A percentile compares a stretch with the other conserved stretches of the same genome.
These are phyloP conservation scores for Thielaviopsis ethacetica DNA, from an alignment of 2,329 filamentous ascomycete genomes.

Conservation along the genomic window DNA sequence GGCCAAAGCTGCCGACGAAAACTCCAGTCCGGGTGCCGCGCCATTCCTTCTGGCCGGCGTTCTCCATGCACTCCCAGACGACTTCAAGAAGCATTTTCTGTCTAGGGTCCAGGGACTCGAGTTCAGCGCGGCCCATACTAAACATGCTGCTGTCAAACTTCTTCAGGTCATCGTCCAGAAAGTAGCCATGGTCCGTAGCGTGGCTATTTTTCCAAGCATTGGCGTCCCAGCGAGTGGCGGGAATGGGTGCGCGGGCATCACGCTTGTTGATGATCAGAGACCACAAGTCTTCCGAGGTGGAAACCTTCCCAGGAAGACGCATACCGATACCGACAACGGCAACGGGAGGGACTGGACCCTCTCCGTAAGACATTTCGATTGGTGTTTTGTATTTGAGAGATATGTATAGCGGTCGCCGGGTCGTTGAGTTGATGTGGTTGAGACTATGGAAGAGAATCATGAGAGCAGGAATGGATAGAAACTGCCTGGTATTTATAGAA, in stretches of 20 bases:
- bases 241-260: slow-evolving; percentile 16
- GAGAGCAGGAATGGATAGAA: neutral
- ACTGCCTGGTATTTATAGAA: neutral
- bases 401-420: neutral
- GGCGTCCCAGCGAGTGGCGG: slow-evolving; percentile 17
- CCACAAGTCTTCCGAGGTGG: slow-evolving; percentile 17
- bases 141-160: slow-evolving; percentile 20
- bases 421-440: neutral
- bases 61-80: slow-evolving; percentile 17
- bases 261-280: slow-evolving; percentile 18
- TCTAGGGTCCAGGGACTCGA: slow-evolving; percentile 17
- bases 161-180: slow-evolving; percentile 15
- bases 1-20: slow-evolving; percentile 17
- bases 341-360: slow-evolving; percentile 14
- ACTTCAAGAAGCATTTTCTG: slow-evolving; percentile 17
- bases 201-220: slow-evolving; percentile 14
- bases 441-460: neutral
- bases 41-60: slow-evolving; percentile 19
- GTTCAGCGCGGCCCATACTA: slow-evolving; percentile 14
- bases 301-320: slow-evolving; percentile 19
- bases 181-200: slow-evolving; percentile 12
- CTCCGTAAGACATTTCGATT: neutral
- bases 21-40: slow-evolving; percentile 16
- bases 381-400: neutral
- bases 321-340: slow-evolving; percentile 21